Base-by-base conservation (phyloP, 2,329 filamentous ascomycete genomes). In the Daldinia eschscholtzii region DNA sequence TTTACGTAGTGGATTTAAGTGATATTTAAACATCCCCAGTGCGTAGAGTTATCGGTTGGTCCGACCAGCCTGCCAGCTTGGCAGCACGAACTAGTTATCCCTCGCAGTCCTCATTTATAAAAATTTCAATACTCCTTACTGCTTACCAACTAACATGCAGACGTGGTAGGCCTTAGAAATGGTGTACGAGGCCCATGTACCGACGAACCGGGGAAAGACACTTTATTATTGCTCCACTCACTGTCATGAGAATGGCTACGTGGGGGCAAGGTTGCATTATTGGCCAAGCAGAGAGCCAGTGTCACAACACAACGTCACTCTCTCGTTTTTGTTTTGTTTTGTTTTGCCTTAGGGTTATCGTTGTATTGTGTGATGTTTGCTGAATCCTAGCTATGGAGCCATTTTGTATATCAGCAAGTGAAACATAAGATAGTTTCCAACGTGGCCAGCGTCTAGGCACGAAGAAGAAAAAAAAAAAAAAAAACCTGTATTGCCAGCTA, bases 121-220 rank as follows among this genome's bases (percentile, higher is more conserved):
- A 41, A 41, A 52, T 28, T 39, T 46, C 58, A 66, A 66, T 66
- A 61, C 57, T 61, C 56, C 48, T 64, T 59, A 55, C 62, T 53
- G 9, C 26, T 33, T 52, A 46, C 42, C 56, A 57, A 55, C 30
- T 26, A 44, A 44, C 15, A 15, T n/a, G 39, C 48, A 46, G 39
- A 56, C 50, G 53, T 41, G 55, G 62, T 55, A 53, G 53, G 15
- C 15, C 6, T n/a, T 33, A 64, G 39, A n/a, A 59, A 60, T 64
- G 56, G 35, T 57, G 55, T 65, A 60, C 52, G 52, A 61, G 57
- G 13, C 23, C 18, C 26, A 48, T 10, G 30, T 48, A 56, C 30
- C 42, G 48, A 65, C 53, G 60, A 59, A 57, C 59, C 57, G 63
- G 66, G 63, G 63, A 66, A 69, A 55, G 58, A 33, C 20, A 18